phyloP scores from a whole-genome alignment of 164 flowering plant species.

The Umbilicus rupestris region DNA sequence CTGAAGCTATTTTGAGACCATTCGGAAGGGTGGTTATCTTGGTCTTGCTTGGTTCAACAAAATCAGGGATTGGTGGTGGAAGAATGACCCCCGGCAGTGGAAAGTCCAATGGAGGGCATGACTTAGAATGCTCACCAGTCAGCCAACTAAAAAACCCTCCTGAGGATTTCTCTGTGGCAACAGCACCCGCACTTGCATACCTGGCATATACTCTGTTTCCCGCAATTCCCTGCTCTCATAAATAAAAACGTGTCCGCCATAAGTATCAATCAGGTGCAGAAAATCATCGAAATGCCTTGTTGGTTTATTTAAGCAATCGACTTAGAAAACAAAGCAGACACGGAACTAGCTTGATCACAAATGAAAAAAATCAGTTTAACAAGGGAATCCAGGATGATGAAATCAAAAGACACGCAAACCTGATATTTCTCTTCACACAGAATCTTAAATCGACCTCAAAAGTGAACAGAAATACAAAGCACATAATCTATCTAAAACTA shows the following conservation, averaged over 20 bases:
- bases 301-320: too few species aligned
- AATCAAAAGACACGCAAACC: not conserved
- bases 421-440: too few species aligned
- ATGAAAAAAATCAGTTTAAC: too few species aligned
- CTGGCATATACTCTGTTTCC: constrained; percentile 26
- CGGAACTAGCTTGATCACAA: too few species aligned
- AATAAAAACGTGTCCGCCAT: not conserved
- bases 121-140: constrained; percentile 41
- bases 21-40: constrained; percentile 71
- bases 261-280: too few species aligned
- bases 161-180: constrained; percentile 35
- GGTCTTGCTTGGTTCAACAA: constrained; percentile 59
- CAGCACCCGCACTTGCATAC: constrained; percentile 50
- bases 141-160: constrained; percentile 75
- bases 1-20: constrained; percentile 78
- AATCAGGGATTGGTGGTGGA: constrained; percentile 71
- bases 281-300: not conserved
- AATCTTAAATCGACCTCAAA: not conserved
- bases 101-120: constrained; percentile 49
- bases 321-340: too few species aligned
- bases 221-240: constrained; percentile 8
- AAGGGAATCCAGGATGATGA: too few species aligned
- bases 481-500: not conserved
- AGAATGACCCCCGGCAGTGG: constrained; percentile 51
- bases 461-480: not conserved